Percentiles rank a stretch among this genome's conserved stretches.
phyloP scores from a whole-genome alignment of 768 basidiomycete genomes.

The Collybia sp. region DNA sequence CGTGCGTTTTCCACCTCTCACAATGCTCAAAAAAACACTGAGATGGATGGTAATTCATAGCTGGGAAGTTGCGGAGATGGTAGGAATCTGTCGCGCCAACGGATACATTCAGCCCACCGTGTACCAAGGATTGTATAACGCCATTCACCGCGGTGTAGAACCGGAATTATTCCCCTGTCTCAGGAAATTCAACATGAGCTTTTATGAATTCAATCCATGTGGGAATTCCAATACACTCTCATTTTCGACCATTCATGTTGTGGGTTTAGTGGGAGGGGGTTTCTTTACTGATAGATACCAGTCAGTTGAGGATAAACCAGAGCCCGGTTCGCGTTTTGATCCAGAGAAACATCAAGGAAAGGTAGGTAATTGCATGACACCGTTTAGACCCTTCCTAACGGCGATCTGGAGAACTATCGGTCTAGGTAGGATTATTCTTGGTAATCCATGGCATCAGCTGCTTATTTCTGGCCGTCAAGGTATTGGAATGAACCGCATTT shows the following conservation, averaged over 20 bases:
- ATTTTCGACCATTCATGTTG: not conserved
- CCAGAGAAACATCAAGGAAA: constrained; percentile 38
- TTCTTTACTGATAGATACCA: constrained; percentile 53
- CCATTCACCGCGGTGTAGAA: constrained; percentile 33
- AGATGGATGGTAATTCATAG: constrained; percentile 16
- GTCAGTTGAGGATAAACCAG: constrained; percentile 32
- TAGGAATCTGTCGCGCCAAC: constrained; percentile 49
- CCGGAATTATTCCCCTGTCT: constrained; percentile 50
- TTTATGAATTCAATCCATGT: constrained; percentile 56
- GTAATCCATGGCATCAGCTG: not conserved
- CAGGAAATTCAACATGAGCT: constrained; percentile 50
- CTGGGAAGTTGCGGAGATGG: constrained; percentile 62
- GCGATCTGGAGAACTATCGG: constrained; percentile 26
- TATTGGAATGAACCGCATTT: constrained; percentile 23
- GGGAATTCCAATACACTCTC: constrained; percentile 9
- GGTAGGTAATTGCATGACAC: constrained; percentile 19
- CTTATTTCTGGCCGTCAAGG: constrained; percentile 1
- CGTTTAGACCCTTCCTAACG: not conserved
- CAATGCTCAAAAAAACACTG: not conserved
- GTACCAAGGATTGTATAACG: constrained; percentile 47
- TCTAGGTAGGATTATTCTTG: constrained; percentile 21
- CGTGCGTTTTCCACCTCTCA: constrained; percentile 25
- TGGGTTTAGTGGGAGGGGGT: constrained; percentile 46
- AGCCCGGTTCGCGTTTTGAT: constrained; percentile 57
- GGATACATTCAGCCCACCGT: constrained; percentile 51